Base-by-base conservation (phyloP, 2,329 filamentous ascomycete genomes). In the Elsinoe arachidis region DNA sequence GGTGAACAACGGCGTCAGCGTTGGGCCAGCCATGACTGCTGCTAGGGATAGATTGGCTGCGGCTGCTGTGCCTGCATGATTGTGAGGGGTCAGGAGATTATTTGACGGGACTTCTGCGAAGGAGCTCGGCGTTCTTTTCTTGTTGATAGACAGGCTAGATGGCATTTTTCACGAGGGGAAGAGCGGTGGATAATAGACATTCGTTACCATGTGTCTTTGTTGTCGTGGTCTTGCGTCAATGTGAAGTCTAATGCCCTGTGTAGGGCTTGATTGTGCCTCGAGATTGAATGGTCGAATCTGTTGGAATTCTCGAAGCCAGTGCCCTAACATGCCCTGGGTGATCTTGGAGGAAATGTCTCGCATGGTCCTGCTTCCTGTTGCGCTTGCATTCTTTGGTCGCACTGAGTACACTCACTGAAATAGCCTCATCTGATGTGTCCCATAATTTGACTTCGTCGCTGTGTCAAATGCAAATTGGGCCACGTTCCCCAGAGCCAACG, bases 1-100 rank as follows among this genome's bases (percentile, higher is more conserved):
- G n/a, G 67, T 70, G 55, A 73, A 70, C 66, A 73, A 73, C 59
- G 70, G 70, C 54, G 66, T 66, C n/a, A 47, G 19, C 10, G 54
- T 56, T n/a, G 41, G 54, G 3, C 39, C 54, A 7, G 54, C 30
- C 38, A 56, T 56, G 54, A 26, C 14, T 9, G 54, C 54, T 19
- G 39, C 39, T n/a, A 33, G 54, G 21, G 41, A 43, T 5, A 39
- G 43, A 15, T 26, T 56, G 54, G 54, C 54, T 9, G 38, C 43
- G 3, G 33, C 33, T 23, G 54, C 54, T n/a, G 30, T 46, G 5
- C 12, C 53, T 17, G 38, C 38, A 9, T 43, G 23, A 23, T 38
- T 53, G 34, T n/a, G 49, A 4, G 14, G 3, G 14, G 21, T 14
- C 3, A 6, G 35, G 5, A 51, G 11, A 51, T 26, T 37, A 21